phyloP scores from a whole-genome alignment of 129 eudicot species.

The Flaveria ramosissima region DNA sequence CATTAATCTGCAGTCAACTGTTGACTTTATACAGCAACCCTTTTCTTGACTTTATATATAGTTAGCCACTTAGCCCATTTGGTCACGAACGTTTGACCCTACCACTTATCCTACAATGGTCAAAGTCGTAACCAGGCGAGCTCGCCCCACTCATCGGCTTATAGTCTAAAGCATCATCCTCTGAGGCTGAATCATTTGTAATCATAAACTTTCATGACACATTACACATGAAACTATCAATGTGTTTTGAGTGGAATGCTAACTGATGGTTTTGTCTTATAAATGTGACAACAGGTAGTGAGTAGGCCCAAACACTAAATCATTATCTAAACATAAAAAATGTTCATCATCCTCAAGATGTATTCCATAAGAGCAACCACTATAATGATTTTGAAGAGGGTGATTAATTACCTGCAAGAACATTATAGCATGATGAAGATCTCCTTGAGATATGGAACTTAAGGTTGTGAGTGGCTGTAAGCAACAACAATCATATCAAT shows the following conservation, averaged over 20 bases:
- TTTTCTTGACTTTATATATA: no score
- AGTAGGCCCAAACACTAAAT: not conserved
- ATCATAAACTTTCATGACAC: slow-evolving; percentile 1
- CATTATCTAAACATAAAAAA: not conserved
- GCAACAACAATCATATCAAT: not conserved
- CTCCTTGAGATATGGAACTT: no score
- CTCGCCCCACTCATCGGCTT: not conserved
- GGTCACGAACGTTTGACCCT: not conserved
- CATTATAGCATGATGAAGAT: not conserved
- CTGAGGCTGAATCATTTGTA: not conserved
- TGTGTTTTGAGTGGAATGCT: not conserved
- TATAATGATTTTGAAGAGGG: not conserved
- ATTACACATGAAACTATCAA: not conserved
- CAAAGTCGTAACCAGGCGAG: not conserved
- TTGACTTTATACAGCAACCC: no score
- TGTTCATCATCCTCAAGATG: not conserved
- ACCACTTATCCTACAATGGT: not conserved
- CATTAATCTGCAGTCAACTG: no score
- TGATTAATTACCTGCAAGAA: not conserved
- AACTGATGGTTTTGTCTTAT: not conserved
- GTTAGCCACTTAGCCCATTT: not conserved
- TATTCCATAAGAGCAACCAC: not conserved
- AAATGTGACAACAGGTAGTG: not conserved
- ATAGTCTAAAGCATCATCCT: not conserved
- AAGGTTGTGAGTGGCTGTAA: not conserved